These are phyloP conservation scores for Fraxinus sp. DNA, from an alignment of 305 asterid genomes.

Conservation along the genomic window DNA sequence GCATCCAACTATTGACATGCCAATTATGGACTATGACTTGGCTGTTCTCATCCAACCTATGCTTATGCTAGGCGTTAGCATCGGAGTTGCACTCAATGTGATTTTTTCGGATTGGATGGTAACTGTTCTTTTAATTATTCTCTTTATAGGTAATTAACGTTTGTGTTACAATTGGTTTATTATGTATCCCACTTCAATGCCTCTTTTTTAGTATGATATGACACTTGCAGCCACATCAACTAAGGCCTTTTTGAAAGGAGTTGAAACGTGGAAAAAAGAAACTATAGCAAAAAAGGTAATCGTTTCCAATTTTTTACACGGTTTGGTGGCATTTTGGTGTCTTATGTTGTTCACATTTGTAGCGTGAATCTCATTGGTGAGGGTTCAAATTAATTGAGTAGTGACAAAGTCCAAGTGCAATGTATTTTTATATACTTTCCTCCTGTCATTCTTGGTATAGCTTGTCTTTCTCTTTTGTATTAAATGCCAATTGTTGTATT, in stretches of 20 bases:
- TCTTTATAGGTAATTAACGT: slow-evolving; percentile 60
- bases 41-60: slow-evolving; percentile 95
- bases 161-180: slow-evolving; percentile 12
- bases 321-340: not conserved
- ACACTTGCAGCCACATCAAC: slow-evolving; percentile 28
- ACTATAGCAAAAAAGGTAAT: slow-evolving; percentile 29
- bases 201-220: slow-evolving; percentile 2
- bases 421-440: not conserved
- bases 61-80: slow-evolving; percentile 95
- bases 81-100: slow-evolving; percentile 90
- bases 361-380: not conserved
- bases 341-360: not conserved
- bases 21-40: slow-evolving; percentile 87
- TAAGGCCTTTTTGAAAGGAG: slow-evolving; percentile 31
- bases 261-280: slow-evolving; percentile 36
- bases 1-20: slow-evolving; percentile 91
- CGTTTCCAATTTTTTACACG: not conserved
- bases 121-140: slow-evolving; percentile 80
- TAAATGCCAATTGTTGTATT: slow-evolving; percentile 19
- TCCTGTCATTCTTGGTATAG: not conserved
- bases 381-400: not conserved
- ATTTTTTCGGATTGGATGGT: slow-evolving; percentile 96
- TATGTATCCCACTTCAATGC: not conserved
- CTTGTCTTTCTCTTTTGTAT: not conserved
- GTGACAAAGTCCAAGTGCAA: not conserved